Base-by-base conservation (phyloP, 2,329 filamentous ascomycete genomes). In the Aspergillus fijiensis region DNA sequence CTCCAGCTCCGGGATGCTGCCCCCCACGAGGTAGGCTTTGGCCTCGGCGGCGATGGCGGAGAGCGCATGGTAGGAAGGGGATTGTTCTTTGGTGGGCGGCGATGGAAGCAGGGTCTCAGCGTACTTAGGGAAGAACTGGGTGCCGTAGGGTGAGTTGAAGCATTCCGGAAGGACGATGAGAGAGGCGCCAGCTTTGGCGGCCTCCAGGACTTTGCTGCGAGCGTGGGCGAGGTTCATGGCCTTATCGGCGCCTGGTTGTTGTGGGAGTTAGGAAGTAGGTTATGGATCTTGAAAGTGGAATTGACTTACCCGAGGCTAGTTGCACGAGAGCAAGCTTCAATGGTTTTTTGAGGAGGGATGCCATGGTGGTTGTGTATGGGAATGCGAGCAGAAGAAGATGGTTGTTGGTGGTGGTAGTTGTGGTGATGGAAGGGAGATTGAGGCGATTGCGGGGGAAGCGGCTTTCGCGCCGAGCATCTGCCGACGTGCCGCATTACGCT, bases 61-160 rank as follows among this genome's bases (percentile, higher is more conserved):
- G 14, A 99, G 84, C 5, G 92, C 91, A 75, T 96, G 89, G 83
- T 88, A 98, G 57, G 90, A 92, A 0, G 93, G 93, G 4, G 90
- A 89, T 69, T 89, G 85, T 50, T 86, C 84, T 62, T 80, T 74
- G 3, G 87, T 80, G 0, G 92, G 91, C 29, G 92, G 91, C 3
- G 87, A 89, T 0, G 92, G 91, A 1, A 85, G 81, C n/a, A 98
- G 87, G 1, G 87, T 89, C 78, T 99, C 95, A 67, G 95, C 93
- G 76, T 98, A 98, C 62, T 88, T 85, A 57, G 93, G 89, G 79
- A 99, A 99, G 82, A 89, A 93, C 72, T 92, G 84, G 66, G 88
- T 92, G 67, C 95, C 95, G 78, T 99, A 99, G 9, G 95, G 95
- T 48, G 91, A 96, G 82, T 99, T 99, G 87, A 99, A 99, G 83